These are phyloP conservation scores for Carpinus fangiana DNA, from an alignment of 306 rosid species.

Conservation along the genomic window DNA sequence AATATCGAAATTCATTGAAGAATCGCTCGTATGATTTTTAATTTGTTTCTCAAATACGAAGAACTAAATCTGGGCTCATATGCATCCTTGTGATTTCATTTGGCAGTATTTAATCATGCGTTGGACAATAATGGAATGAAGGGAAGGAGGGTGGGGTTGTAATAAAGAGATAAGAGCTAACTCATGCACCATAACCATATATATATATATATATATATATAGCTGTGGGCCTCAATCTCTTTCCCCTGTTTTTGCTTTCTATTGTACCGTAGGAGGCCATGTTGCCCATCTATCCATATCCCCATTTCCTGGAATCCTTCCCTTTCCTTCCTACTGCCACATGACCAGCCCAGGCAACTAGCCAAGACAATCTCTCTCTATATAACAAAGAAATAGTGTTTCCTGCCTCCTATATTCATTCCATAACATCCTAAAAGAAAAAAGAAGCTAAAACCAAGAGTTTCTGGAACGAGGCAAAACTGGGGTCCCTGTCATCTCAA, in stretches of 20 bases:
- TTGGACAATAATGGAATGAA: background rate
- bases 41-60: too few species aligned
- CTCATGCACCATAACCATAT: background rate
- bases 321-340: background rate
- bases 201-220: too few species aligned
- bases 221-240: background rate
- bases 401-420: constrained; percentile 22
- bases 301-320: background rate
- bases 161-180: background rate
- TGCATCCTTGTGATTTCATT: background rate
- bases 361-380: background rate
- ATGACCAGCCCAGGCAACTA: background rate
- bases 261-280: background rate
- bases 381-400: constrained; percentile 8
- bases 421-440: background rate
- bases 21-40: too few species aligned
- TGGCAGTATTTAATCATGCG: background rate
- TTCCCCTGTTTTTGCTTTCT: background rate
- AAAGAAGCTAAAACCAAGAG: constrained; percentile 11
- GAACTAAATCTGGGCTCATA: background rate
- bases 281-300: background rate
- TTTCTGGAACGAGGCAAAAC: constrained; percentile 6
- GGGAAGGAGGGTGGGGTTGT: background rate
- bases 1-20: background rate
- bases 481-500: constrained; percentile 44